Percentiles rank a stretch among this genome's conserved stretches.
Evolutionary conservation across 208 protist species (phyloP).

Genomic region (Crithidia sp.): DNA sequence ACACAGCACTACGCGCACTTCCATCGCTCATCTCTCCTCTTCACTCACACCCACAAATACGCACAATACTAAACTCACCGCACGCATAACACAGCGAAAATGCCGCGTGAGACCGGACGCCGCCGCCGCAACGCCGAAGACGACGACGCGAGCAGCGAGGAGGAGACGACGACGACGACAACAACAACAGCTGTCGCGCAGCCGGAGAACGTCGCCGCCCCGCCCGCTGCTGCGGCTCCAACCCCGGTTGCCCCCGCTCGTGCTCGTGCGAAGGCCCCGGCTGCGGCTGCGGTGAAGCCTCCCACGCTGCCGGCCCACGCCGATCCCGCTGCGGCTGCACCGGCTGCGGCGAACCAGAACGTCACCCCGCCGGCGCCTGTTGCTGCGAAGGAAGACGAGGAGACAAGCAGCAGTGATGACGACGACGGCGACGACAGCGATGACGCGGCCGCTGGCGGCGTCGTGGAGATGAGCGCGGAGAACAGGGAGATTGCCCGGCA

Average conservation of each 20-base stretch:
- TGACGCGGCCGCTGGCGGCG: not conserved
- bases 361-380: constrained; percentile 2
- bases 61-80: no score
- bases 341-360: not conserved
- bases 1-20: no score
- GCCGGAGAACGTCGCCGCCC: not conserved
- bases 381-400: constrained; percentile 13
- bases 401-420: not conserved
- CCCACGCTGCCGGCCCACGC: constrained; percentile 19
- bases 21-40: no score
- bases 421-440: not conserved
- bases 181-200: not conserved
- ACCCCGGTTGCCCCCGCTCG: constrained; percentile 8
- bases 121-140: constrained; percentile 33
- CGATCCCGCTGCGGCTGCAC: constrained; percentile 12
- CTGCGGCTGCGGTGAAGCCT: constrained; percentile 11
- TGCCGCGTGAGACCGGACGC: constrained; percentile 29
- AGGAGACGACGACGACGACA: constrained; percentile 13
- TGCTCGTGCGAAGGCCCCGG: constrained; percentile 11
- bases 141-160: constrained; percentile 31
- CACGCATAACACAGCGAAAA: not conserved
- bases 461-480: not conserved
- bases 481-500: constrained; percentile 27
- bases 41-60: no score
- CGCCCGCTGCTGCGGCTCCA: constrained; percentile 5